Percentiles rank a stretch among this genome's conserved stretches.
Conservation (phyloP, 306 rosid species). For the Macrotyloma uniflorum region DNA sequence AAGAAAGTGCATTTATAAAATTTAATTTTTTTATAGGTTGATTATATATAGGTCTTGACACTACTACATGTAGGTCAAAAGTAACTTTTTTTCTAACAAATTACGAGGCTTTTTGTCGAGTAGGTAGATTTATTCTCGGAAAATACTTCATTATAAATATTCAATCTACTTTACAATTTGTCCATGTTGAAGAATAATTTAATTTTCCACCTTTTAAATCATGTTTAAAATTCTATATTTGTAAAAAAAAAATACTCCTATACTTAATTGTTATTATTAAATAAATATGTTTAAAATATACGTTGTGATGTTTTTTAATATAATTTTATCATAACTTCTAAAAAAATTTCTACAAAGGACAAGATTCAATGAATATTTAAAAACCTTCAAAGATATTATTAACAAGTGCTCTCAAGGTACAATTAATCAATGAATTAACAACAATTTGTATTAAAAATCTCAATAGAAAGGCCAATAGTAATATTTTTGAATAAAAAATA, state of each 20-base stretch:
- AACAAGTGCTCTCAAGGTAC: not conserved
- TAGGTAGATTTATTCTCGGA: not conserved
- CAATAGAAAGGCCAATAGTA: not conserved
- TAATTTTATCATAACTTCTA: not conserved
- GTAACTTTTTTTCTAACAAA: slow-evolving; percentile 25
- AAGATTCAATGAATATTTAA: not conserved
- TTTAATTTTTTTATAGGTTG: not conserved
- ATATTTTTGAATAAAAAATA: not conserved
- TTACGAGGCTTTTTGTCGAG: slow-evolving; percentile 16
- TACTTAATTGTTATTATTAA: too few relatives aligned
- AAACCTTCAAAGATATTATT: not conserved
- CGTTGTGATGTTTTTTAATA: not conserved
- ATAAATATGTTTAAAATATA: not conserved
- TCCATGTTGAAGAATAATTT: not conserved
- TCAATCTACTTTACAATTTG: slow-evolving; percentile 1
- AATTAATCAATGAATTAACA: not conserved
- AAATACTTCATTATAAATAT: not conserved
- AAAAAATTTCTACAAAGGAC: not conserved
- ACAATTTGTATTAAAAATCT: not conserved
- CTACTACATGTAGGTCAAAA: slow-evolving; percentile 41
- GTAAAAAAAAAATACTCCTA: too few relatives aligned
- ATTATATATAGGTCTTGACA: slow-evolving; percentile 34
- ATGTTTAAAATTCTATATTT: too few relatives aligned
- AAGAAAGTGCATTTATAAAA: not conserved
- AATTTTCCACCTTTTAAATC: too few relatives aligned